These are phyloP conservation scores for Chlorophyllum brunneum DNA, from an alignment of 768 basidiomycete genomes.

Conservation along the genomic window DNA sequence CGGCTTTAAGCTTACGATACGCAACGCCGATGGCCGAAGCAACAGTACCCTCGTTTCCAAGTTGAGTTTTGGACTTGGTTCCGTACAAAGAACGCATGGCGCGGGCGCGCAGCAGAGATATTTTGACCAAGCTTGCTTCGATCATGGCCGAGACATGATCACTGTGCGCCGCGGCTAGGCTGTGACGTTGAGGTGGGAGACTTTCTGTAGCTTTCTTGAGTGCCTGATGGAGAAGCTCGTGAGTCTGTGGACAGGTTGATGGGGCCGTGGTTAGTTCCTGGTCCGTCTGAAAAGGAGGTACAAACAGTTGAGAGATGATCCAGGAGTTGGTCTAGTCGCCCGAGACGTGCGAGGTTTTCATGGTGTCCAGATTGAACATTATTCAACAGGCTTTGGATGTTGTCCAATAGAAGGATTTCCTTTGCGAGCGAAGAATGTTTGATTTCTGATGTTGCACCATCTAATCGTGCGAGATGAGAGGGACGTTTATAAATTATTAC, in stretches of 20 bases:
- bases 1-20: slow-evolving; percentile 28
- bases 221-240: slow-evolving; percentile 21
- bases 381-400: neutral
- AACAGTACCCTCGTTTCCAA: slow-evolving; percentile 21
- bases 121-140: slow-evolving; percentile 44
- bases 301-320: neutral
- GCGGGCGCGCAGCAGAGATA: slow-evolving; percentile 40
- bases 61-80: slow-evolving; percentile 20
- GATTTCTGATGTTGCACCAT: neutral
- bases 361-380: neutral
- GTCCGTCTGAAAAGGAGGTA: neutral
- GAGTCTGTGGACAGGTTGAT: too few species aligned
- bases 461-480: too few species aligned
- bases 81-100: slow-evolving; percentile 37
- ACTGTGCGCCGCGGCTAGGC: slow-evolving; percentile 28
- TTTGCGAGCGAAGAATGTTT: neutral
- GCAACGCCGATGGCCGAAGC: slow-evolving; percentile 29
- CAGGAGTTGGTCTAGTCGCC: neutral
- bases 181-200: slow-evolving; percentile 24
- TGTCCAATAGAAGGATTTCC: neutral
- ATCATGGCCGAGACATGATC: slow-evolving; percentile 41
- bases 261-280: neutral
- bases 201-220: slow-evolving; percentile 24
- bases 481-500: neutral
- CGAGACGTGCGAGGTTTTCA: neutral